Evolutionary conservation across 2,329 filamentous ascomycete species (phyloP).

Genomic region (Madurella fahalii): DNA sequence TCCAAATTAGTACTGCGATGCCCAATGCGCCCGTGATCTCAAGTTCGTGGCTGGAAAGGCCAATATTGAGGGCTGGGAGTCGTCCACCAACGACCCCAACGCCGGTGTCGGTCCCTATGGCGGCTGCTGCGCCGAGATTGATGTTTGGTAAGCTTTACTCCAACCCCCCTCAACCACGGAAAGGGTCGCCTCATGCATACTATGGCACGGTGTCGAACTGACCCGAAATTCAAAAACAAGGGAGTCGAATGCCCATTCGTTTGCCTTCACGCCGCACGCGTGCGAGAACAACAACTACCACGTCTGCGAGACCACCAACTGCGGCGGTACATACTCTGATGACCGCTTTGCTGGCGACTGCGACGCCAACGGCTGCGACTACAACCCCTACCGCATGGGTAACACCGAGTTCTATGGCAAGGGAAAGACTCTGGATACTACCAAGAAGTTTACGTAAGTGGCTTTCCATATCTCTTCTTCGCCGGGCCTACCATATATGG

Average conservation of each 20-base stretch:
- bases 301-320: conserved; percentile 36
- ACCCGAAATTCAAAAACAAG: conserved; percentile 32
- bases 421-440: conserved; percentile 49
- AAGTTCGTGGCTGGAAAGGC: conserved; percentile 49
- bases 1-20: conserved; percentile 44
- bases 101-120: conserved; percentile 43
- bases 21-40: conserved; percentile 44
- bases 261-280: conserved; percentile 55
- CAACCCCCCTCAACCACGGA: no score
- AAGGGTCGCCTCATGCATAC: no score
- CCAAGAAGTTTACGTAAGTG: conserved; percentile 42
- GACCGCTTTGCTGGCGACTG: conserved; percentile 51
- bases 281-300: conserved; percentile 45
- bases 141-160: conserved; percentile 40
- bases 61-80: conserved; percentile 41
- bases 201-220: no score
- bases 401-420: conserved; percentile 53
- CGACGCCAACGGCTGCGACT: conserved; percentile 59
- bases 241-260: conserved; percentile 57
- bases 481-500: no score
- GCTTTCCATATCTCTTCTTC: neutral
- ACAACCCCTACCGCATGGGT: conserved; percentile 57
- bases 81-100: conserved; percentile 46
- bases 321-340: conserved; percentile 40
- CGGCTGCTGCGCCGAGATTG: conserved; percentile 52